These are phyloP conservation scores for Boletus eberwhitei DNA, from an alignment of 768 basidiomycete genomes.

Conservation along the genomic window DNA sequence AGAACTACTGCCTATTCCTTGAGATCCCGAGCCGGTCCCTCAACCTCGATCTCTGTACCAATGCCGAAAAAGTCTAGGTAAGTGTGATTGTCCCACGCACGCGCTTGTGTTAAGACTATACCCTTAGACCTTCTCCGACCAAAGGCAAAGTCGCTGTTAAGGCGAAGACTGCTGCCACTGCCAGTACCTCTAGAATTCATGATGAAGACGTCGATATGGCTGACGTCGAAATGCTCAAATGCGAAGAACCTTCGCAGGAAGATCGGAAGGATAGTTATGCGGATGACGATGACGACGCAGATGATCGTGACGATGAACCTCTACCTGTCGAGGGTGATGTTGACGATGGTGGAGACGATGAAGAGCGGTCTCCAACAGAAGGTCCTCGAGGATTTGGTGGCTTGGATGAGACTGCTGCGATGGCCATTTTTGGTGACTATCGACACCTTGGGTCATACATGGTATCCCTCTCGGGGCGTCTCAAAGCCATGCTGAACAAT, in stretches of 20 bases:
- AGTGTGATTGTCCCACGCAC: constrained; percentile 10
- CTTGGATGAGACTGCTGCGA: constrained; percentile 66
- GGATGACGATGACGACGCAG: constrained; percentile 40
- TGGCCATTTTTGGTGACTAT: constrained; percentile 85
- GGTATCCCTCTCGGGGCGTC: constrained; percentile 80
- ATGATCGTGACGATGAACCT: constrained; percentile 49
- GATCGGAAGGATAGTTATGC: constrained; percentile 42
- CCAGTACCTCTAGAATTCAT: constrained; percentile 60
- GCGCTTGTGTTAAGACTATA: constrained; percentile 13
- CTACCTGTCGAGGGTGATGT: constrained; percentile 47
- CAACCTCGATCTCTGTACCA: constrained; percentile 41
- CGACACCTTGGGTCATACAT: constrained; percentile 90
- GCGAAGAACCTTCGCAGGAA: constrained; percentile 43
- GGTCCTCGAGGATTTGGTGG: constrained; percentile 43
- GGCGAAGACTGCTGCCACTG: constrained; percentile 52
- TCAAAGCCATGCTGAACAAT: constrained; percentile 87
- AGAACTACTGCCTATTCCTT: constrained; percentile 64
- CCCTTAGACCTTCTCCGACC: constrained; percentile 43
- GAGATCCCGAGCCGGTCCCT: constrained; percentile 51
- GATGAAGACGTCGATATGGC: constrained; percentile 79
- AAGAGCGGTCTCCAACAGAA: constrained; percentile 35
- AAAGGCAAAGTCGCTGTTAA: constrained; percentile 63
- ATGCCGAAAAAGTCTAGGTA: constrained; percentile 81
- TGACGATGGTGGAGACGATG: constrained; percentile 40
- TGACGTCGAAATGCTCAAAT: constrained; percentile 54